Base-by-base conservation (phyloP, 176 grass and related monocot genomes). In the Typha latifolia region DNA sequence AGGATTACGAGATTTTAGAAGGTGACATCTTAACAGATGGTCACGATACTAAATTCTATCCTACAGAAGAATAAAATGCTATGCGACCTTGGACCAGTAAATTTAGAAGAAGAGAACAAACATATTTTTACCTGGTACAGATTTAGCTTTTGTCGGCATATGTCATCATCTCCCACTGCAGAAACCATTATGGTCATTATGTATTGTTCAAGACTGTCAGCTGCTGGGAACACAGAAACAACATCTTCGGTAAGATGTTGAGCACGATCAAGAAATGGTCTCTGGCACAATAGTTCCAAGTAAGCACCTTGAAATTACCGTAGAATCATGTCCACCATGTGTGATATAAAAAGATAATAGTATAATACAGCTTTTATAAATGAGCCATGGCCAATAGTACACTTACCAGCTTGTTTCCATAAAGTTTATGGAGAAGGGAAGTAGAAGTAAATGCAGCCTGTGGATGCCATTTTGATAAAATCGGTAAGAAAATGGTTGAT, bases 191-290 rank as follows among this genome's bases (percentile, higher is more conserved):
- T 62, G 62, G 86, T 87, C 64, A 99, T 85, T 72, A 93, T 84
- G 68, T 85, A 87, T 65, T 93, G 86, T 63, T 99, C 89, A 51
- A 99, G 76, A 83, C 76, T 68, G 80, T 87, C 81, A 78, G 89
- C 84, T 84, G 79, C 86, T 2, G 89, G 94, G 61, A 99, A 99
- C 72, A 99, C 94, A 68, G 69, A 80, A 56, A 99, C 94, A 52
- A 93, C 94, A 20, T 93, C 94, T 78, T 99, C 94, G 11, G 94
- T 99, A 75, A 99, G 79, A 79, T 99, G 94, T 72, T 99, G 89
- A 55, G 83, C 70, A 51, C 74, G 85, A 74, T 93, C 89, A 87
- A 99, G 80, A 70, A 93, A 99, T 52, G 94, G 89, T 89, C 71
- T 87, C 94, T 99, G 83, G 13, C 55, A 86, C 61, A 81, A 70